Percentiles rank a stretch among this genome's conserved stretches.
phyloP scores from a whole-genome alignment of 176 grass and related monocot species.

The Cymbopogon citratus region DNA sequence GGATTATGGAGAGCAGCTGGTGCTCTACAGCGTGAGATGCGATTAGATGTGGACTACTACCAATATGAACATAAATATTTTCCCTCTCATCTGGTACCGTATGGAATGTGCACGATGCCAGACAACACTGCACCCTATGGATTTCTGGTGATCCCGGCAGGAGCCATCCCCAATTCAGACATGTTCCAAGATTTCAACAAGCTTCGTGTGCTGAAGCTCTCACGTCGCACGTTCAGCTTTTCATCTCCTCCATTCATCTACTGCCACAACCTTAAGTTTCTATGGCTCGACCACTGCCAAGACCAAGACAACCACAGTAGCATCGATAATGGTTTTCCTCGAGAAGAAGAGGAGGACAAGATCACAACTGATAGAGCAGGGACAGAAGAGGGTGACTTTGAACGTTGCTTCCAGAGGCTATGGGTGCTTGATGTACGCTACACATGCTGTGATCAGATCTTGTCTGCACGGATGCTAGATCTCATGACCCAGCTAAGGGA shows the following conservation, averaged over 20 bases:
- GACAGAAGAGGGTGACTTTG: not conserved
- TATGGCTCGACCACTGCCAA: not conserved
- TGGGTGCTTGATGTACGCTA: not conserved
- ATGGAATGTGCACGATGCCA: not conserved
- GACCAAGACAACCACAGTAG: not conserved
- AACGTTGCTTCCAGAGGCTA: not conserved
- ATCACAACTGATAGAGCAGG: not conserved
- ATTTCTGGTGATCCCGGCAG: not conserved
- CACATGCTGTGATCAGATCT: not conserved
- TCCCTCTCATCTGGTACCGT: not conserved
- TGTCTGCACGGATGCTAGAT: not conserved
- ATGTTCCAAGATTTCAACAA: not conserved
- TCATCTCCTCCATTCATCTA: not conserved
- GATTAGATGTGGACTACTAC: not conserved
- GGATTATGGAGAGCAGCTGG: not conserved
- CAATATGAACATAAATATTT: not conserved
- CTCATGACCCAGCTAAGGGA: not conserved
- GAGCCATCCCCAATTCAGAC: not conserved
- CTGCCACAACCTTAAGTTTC: not conserved
- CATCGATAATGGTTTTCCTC: not conserved
- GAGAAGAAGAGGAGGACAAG: not conserved
- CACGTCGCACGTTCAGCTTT: not conserved
- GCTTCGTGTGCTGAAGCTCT: not conserved
- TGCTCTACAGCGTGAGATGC: not conserved
- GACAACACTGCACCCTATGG: not conserved